phyloP scores from a whole-genome alignment of 257 asterid genomes.

The Fraxinus quadrangulata region DNA sequence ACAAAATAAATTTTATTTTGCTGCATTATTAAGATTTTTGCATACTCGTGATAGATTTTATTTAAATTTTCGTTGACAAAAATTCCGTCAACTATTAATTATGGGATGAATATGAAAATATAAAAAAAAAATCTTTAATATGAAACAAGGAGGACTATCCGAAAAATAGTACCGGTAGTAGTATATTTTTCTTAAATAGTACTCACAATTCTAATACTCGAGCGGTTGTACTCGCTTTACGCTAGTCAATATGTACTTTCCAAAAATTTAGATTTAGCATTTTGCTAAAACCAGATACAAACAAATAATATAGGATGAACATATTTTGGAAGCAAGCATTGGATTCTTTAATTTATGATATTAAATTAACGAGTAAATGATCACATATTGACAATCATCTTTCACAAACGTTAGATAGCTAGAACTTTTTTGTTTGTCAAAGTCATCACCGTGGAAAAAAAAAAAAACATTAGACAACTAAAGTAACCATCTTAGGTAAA shows the following conservation, averaged over 20 bases:
- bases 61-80: too few species aligned
- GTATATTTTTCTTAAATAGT: not conserved
- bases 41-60: not conserved
- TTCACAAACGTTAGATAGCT: too few species aligned
- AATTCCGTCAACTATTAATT: too few species aligned
- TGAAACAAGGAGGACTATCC: not conserved
- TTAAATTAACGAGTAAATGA: not conserved
- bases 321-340: not conserved
- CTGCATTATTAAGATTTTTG: not conserved
- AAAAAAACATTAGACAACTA: too few species aligned
- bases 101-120: too few species aligned
- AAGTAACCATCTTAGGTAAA: too few species aligned
- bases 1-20: not conserved
- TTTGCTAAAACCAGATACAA: not conserved
- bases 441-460: not conserved
- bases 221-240: not conserved
- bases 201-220: not conserved
- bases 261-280: not conserved
- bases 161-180: not conserved
- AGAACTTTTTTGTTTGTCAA: not conserved
- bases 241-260: not conserved
- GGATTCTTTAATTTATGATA: too few species aligned
- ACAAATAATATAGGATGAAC: not conserved
- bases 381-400: too few species aligned
- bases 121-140: too few species aligned